These are phyloP conservation scores for Fusarium sp. DNA, from an alignment of 2,329 filamentous ascomycete species.

Conservation along the genomic window DNA sequence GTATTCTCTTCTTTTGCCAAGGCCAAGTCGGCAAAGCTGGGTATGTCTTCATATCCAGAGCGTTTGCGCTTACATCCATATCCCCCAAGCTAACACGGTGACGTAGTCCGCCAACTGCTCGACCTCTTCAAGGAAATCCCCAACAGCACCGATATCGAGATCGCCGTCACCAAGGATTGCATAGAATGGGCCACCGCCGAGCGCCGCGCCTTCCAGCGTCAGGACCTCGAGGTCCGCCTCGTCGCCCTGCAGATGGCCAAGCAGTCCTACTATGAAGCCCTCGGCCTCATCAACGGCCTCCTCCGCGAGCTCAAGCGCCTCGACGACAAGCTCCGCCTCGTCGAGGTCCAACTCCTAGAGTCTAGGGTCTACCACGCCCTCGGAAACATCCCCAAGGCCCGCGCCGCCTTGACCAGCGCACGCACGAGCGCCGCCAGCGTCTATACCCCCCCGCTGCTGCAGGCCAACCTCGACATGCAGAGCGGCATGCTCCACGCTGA, in stretches of 20 bases:
- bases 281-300: constrained; percentile 95
- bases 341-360: constrained; percentile 97
- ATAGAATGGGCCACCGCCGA: constrained; percentile 99
- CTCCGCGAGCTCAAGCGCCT: constrained; percentile 97
- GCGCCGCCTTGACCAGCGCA: constrained; percentile 92
- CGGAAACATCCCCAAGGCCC: constrained; percentile 95
- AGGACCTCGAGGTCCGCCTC: constrained; percentile 96
- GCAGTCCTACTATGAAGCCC: constrained; percentile 95
- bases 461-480: constrained; percentile 98
- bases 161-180: constrained; percentile 95
- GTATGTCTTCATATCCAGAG: constrained; percentile 63
- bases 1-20: constrained; percentile 97
- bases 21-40: constrained; percentile 97
- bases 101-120: constrained; percentile 89
- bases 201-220: constrained; percentile 93
- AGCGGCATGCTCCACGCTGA: constrained; percentile 98
- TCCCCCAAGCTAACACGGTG: constrained; percentile 26
- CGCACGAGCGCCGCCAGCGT: constrained; percentile 96
- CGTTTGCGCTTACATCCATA: neutral
- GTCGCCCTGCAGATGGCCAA: constrained; percentile 96
- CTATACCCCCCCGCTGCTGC: constrained; percentile 93
- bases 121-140: constrained; percentile 95
- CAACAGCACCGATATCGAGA: constrained; percentile 93
- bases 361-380: constrained; percentile 97
- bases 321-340: constrained; percentile 97